Evolutionary conservation across 1,139 yeast species (phyloP), one percentile per base, ranked within the genome.

Genomic region (Scheffersomyces cryptocercus): DNA sequence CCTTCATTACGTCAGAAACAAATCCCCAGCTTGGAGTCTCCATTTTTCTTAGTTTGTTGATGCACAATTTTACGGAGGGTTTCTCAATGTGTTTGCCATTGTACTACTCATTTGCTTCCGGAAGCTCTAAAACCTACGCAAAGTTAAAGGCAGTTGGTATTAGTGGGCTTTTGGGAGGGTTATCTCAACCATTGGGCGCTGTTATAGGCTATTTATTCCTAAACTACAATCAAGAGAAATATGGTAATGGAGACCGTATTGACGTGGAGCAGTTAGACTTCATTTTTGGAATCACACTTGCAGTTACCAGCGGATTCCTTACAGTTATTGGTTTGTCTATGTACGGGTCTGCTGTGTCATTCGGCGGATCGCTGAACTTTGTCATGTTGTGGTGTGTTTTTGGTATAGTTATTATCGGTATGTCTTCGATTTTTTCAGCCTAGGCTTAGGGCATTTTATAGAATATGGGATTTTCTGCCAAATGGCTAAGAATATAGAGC

Each of bases 41-140:
- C 13, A 88, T 93, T 10, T 91, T 93, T 56, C 61, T 90, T 20
- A 89, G 97, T 43, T 74, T 93, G 54, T 81, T 91, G 15, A 80
- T 91, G 28, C 99, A 93, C 67, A 93, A 93, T 64, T 83, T 89
- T 53, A 85, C 91, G n/a, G 99, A 93, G 64, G 99, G 99, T 0
- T 90, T 93, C 61, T 82, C 95, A 20, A 90, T 93, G 88, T 89
- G 96, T 14, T 73, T 91, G 45, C 99, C 99, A 0, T 70, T 93
- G 35, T 93, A 84, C 59, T 79, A 90, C 44, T 89, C 95, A 14
- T 71, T 73, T 55, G 52, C 67, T 6, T 53, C 52, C 4, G 49
- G 58, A 4, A 36, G 54, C 1, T 43, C 55, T 1, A 49, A 52
- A 11, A 50, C 46, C n/a, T 54, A 46, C 36, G 68, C 77, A 16